These are phyloP conservation scores for Suillus americanus DNA, from an alignment of 768 basidiomycete species.

Conservation along the genomic window DNA sequence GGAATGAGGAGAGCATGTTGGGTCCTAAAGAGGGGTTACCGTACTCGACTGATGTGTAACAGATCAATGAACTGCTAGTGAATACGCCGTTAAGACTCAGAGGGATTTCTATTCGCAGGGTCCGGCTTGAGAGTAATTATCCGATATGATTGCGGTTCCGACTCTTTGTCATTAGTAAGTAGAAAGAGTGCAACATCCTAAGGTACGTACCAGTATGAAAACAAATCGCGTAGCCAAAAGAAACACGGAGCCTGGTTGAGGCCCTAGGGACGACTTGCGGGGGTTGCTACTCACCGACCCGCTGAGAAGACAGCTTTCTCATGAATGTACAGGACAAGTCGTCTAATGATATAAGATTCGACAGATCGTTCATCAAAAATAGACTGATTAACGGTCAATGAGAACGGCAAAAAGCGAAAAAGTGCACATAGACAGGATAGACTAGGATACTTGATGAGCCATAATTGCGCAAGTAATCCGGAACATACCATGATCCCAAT, in stretches of 20 bases:
- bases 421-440: neutral
- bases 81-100: neutral
- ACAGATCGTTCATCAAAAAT: neutral
- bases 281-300: neutral
- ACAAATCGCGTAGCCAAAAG: neutral
- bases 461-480: neutral
- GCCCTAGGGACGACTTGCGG: neutral
- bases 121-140: constrained; percentile 1
- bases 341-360: neutral
- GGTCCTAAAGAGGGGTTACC: neutral
- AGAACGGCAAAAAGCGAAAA: neutral
- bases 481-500: neutral
- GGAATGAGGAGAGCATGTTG: no score
- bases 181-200: neutral
- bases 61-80: neutral
- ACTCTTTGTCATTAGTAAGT: neutral
- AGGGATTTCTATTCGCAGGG: neutral
- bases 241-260: neutral
- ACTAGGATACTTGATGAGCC: neutral
- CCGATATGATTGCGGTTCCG: neutral
- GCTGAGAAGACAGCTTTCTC: neutral
- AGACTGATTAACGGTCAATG: neutral
- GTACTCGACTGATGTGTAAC: neutral
- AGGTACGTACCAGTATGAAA: neutral
- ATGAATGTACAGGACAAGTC: neutral